phyloP scores from a whole-genome alignment of 768 basidiomycete species.

The Paxillus ammoniavirescens region DNA sequence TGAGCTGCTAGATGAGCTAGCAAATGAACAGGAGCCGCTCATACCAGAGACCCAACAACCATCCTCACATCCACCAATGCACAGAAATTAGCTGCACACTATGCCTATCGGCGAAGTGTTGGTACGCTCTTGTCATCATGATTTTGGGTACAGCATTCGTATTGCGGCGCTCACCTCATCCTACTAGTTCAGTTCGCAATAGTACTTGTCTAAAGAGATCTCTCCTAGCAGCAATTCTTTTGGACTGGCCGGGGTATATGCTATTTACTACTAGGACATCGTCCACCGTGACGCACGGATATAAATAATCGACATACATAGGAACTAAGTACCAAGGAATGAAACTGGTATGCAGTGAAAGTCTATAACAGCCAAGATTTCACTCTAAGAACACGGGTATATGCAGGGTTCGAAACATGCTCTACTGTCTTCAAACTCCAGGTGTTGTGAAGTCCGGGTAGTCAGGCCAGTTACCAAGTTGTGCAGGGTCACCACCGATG shows the following conservation, averaged over 20 bases:
- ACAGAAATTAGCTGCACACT: background rate
- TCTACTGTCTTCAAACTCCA: conserved; percentile 42
- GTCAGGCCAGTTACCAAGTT: conserved; percentile 72
- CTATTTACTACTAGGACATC: background rate
- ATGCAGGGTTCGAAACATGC: background rate
- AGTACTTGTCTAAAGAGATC: background rate
- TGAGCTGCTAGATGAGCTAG: conserved; percentile 1
- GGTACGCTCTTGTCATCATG: background rate
- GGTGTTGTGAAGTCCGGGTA: conserved; percentile 66
- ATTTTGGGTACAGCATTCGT: background rate
- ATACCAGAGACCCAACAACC: conserved; percentile 21
- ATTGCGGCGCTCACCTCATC: background rate
- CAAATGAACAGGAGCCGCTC: conserved; percentile 21
- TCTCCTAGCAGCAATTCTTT: background rate
- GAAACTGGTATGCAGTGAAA: background rate
- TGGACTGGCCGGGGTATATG: background rate
- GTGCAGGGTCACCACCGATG: conserved; percentile 73
- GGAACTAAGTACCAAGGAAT: too few relatives aligned
- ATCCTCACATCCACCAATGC: conserved; percentile 24
- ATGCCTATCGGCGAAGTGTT: background rate
- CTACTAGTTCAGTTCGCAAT: background rate
- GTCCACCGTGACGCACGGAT: background rate
- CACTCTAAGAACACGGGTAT: background rate
- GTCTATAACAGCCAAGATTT: background rate
- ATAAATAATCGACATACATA: background rate